Base-by-base conservation (phyloP, 2,329 filamentous ascomycete species). In the Fusarium nygamai region DNA sequence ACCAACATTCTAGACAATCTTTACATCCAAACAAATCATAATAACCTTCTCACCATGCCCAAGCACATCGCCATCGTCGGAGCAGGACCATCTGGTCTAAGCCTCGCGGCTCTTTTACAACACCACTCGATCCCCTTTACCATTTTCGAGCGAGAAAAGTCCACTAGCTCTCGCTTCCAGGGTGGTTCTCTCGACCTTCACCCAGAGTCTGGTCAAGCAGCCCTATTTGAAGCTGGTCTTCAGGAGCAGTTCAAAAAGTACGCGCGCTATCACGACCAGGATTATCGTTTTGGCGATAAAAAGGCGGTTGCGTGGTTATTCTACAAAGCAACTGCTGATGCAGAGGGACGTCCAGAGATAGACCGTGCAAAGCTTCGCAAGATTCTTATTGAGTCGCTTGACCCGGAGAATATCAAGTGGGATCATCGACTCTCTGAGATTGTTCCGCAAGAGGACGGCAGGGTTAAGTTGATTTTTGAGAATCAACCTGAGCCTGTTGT, bases 1-100 rank as follows among this genome's bases (percentile, higher is more conserved):
- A 8, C 3, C 17, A 53, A 36, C 12, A 22, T 3, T 20, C 0
- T 6, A 5, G 3, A 16, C n/a, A 53, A 20, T 3, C 3, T 6
- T 4, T 20, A 36, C 19, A n/a, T 17, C 0, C 3, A 8, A 22
- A 2, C 0, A 2, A 24, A 47, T 10, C 10, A 13, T 27, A 1
- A 29, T 19, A 34, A 8, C 1, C 8, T n/a, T 14, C 2, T 14
- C 31, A 36, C 1, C 31, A 59, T 59, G 56, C 7, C 29, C 13
- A 59, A 59, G n/a, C 56, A 47, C 5, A 36, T 59, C 19, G 19
- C 56, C n/a, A 59, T 59, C 4, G 29, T 59, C 4, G 56, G 56
- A 29, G 56, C 39, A 29, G 56, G 56, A 27, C 56, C 56, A 6
- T 59, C 41, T 19, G 56, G 39, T 14, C 29, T 59, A 1, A 59